Evolutionary conservation across 306 rosid species (phyloP).

Genomic region (Gillenia trifoliata): DNA sequence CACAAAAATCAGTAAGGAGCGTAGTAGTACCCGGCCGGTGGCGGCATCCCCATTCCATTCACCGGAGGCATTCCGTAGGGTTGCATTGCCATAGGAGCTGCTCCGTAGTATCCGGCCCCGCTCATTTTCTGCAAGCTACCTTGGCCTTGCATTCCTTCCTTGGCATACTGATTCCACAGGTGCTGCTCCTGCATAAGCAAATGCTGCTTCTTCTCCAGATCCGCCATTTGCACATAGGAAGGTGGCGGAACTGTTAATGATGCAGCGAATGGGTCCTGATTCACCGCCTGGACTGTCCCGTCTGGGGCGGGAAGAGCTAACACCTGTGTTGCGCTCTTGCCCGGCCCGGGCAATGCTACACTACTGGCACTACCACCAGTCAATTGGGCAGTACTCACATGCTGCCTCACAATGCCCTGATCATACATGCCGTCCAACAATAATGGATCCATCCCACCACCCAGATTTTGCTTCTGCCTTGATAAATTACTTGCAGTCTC

Average conservation of each 20-base stretch:
- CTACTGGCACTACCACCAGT: conserved; percentile 97
- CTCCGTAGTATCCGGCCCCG: conserved; percentile 53
- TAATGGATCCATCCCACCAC: conserved; percentile 89
- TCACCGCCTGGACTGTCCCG: conserved; percentile 78
- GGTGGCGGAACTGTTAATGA: conserved; percentile 82
- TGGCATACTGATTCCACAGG: conserved; percentile 82
- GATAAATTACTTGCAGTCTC: conserved; percentile 87
- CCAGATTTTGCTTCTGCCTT: conserved; percentile 62
- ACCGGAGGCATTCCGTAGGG: conserved; percentile 91
- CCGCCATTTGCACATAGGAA: conserved; percentile 93
- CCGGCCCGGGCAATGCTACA: conserved; percentile 79
- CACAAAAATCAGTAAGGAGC: conserved; percentile 53
- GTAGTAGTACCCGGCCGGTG: conserved; percentile 70
- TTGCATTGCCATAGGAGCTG: conserved; percentile 48
- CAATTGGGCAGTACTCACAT: conserved; percentile 66
- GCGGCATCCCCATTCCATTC: conserved; percentile 67
- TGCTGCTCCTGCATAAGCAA: conserved; percentile 79
- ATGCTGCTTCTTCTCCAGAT: conserved; percentile 92
- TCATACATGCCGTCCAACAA: conserved; percentile 94
- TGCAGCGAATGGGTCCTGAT: conserved; percentile 92
- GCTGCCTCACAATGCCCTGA: conserved; percentile 95
- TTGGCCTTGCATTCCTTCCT: conserved; percentile 95
- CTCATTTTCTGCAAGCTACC: conserved; percentile 64
- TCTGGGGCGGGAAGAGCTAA: conserved; percentile 99
- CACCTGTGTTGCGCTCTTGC: conserved; percentile 65